Base-by-base conservation (phyloP, 805 yeast species). In the Maudiozyma turicensis region DNA sequence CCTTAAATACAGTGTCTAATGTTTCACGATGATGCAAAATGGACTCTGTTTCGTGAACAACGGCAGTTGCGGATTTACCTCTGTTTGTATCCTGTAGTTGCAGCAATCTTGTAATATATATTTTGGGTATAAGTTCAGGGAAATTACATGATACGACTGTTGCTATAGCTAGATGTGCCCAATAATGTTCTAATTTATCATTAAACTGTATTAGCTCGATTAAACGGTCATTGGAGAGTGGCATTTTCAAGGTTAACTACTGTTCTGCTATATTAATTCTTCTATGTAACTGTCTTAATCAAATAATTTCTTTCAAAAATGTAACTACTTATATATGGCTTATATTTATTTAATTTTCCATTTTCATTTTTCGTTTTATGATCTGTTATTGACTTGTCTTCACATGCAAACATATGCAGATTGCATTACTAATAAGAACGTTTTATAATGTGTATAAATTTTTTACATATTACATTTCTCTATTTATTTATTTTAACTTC, bases 111-210 rank as follows among this genome's bases (percentile, higher is more conserved):
- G 39, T 81, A 50, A 84, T 82, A 62, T 82, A 83, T 2, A 89
- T 64, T 47, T 68, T 72, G 4, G 95, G 88, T 35, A 87, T 77
- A 52, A 85, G 95, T 43, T 81, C 77, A 0, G 96, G 95, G 51
- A 74, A 77, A 60, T 89, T 89, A 58, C 90, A 81, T 7, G 83
- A 87, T 0, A 89, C 77, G 45, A 89, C 72, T 11, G 91, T 78
- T 0, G 90, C 84, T 11, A 91, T 83, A 0, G 95, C 88, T 20
- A 88, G 68, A 38, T 78, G 69, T 60, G 80, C 85, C 96, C 96
- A 89, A 28, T 75, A 63, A 48, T 71, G 67, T 39, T 71, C 64
- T 28, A 86, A 72, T 7, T 63, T 10, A 7, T 46, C 38, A 38
- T 29, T 43, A 11, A 44, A 49, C n/a, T 13, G 39, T 9, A 49